Base-by-base conservation (phyloP, 345 rosid genomes). In the Melaleuca alternifolia region DNA sequence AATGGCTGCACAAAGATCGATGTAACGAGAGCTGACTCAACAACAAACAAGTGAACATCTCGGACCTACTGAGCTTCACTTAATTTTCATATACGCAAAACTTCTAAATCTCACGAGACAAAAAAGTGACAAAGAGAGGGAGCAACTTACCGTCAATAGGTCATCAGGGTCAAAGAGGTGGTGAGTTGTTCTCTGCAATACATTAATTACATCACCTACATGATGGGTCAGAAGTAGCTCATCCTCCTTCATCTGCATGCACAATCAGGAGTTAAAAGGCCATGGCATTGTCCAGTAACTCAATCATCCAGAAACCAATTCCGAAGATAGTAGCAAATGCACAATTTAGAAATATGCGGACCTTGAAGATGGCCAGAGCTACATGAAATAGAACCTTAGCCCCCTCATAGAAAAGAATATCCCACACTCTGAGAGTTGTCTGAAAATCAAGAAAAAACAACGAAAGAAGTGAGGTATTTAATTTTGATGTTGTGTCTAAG, bases 81-180 rank as follows among this genome's bases (percentile, higher is more conserved):
- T 48, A 71, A 71, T 52, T 30, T 20, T 10, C 48, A 50, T 24
- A 50, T 10, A n/a, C 30, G 20, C 26, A 53, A 50, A 54, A 51
- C 52, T 12, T n/a, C 20, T 50, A 20, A 4, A 48, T 46, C 51
- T 33, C 33, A 50, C 11, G 13, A 13, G 76, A 75, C 52, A 23
- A 53, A 18, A 41, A 76, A 57, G 83, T 85, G 85, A 54, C 26
- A 87, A n/a, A 37, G n/a, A 23, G 9, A 57, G 56, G 41, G 56
- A 28, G 61, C 86, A 85, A 59, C 95, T 89, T 92, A 98, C 99
- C 56, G 95, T 95, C 89, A 98, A 88, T 85, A 98, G 83, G 16
- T 98, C 99, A n/a, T 98, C 99, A 1, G 99, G 99, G 88, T 98
- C 99, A 88, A 98, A 96, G 82, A 98, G 98, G 89, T 95, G 95